These are phyloP conservation scores for Salmacisia buchloeana DNA, from an alignment of 1,284 basidiomycete genomes.

Conservation along the genomic window DNA sequence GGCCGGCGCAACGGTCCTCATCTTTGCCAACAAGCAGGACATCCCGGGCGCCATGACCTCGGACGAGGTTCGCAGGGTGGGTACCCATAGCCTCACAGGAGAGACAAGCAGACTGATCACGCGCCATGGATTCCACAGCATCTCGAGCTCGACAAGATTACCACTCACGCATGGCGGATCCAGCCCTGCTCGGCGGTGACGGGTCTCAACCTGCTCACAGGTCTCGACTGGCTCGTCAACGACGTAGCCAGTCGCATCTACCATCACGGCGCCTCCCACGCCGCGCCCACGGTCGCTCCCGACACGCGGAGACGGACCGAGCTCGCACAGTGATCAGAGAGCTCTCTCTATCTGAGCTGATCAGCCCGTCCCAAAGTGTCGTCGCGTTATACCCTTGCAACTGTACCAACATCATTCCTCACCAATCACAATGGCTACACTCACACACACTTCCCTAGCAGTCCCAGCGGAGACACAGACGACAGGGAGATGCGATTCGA, in stretches of 20 bases:
- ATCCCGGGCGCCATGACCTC: slow-evolving; percentile 77
- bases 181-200: slow-evolving; percentile 87
- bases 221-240: slow-evolving; percentile 88
- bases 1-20: slow-evolving; percentile 84
- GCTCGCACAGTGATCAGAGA: not conserved
- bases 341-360: not conserved
- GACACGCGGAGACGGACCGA: slow-evolving; percentile 4
- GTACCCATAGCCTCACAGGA: slow-evolving; percentile 40
- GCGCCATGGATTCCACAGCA: slow-evolving; percentile 11
- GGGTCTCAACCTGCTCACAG: slow-evolving; percentile 73
- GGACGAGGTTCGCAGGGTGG: slow-evolving; percentile 73
- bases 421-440: too few species aligned
- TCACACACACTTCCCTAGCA: too few species aligned
- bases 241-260: slow-evolving; percentile 63
- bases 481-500: not conserved
- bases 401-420: too few species aligned
- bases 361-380: too few species aligned
- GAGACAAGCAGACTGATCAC: not conserved
- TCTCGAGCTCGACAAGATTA: slow-evolving; percentile 56
- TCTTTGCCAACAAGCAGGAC: slow-evolving; percentile 99
- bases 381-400: too few species aligned
- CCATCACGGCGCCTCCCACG: slow-evolving; percentile 22
- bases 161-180: slow-evolving; percentile 83
- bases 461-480: too few species aligned
- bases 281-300: not conserved